Conservation (phyloP, 495 filamentous ascomycete genomes). For the Parathielavia hyrcaniae region DNA sequence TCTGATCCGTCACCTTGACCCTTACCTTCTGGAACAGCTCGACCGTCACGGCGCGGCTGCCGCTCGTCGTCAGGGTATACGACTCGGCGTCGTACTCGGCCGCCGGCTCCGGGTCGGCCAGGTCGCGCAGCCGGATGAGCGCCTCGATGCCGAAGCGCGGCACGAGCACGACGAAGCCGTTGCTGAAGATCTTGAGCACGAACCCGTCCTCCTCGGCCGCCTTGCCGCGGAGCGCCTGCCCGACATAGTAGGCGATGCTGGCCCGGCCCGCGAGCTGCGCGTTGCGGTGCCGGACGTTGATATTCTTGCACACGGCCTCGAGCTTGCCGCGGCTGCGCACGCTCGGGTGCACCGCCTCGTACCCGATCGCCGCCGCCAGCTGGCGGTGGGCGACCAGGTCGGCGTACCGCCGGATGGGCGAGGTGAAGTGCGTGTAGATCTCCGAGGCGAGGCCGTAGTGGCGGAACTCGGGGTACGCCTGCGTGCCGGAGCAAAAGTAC, state of each 20-base stretch:
- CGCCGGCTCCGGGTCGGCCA: conserved; percentile 68
- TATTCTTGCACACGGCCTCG: conserved; percentile 92
- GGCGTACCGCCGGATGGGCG: conserved; percentile 92
- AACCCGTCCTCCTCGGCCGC: conserved; percentile 83
- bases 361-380: conserved; percentile 88
- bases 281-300: conserved; percentile 95
- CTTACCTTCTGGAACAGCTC: conserved; percentile 86
- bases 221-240: conserved; percentile 83
- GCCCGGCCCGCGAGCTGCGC: conserved; percentile 91
- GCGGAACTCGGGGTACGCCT: conserved; percentile 86
- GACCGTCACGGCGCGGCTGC: conserved; percentile 52
- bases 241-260: conserved; percentile 93
- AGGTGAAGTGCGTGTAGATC: conserved; percentile 98
- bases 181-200: conserved; percentile 93
- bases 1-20: conserved; percentile 82
- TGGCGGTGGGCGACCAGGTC: conserved; percentile 91
- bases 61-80: conserved; percentile 59
- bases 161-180: conserved; percentile 93
- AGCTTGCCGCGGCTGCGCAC: conserved; percentile 72
- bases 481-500: conserved; percentile 92
- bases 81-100: conserved; percentile 76
- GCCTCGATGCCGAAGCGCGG: conserved; percentile 93
- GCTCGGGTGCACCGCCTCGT: conserved; percentile 73
- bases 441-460: conserved; percentile 93
- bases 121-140: conserved; percentile 75